These are phyloP conservation scores for Aspergillus coremiiformis DNA, from an alignment of 495 filamentous ascomycete species.

Conservation along the genomic window DNA sequence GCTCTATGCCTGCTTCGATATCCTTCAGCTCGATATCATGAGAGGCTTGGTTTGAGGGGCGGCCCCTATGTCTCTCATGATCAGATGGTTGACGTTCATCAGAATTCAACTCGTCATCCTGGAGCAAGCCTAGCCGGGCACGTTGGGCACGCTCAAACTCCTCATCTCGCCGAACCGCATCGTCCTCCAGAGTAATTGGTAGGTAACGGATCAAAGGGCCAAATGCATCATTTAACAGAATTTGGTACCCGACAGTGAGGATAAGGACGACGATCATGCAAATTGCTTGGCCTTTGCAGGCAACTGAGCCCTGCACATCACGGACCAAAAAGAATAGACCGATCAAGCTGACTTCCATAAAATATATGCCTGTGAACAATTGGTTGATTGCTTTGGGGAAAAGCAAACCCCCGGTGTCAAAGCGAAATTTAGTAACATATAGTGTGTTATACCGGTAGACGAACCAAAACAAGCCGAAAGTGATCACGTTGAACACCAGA, in stretches of 20 bases:
- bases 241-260: slow-evolving; percentile 74
- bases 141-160: slow-evolving; percentile 76
- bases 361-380: slow-evolving; percentile 87
- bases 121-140: slow-evolving; percentile 41
- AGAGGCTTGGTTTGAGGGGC: slow-evolving; percentile 29
- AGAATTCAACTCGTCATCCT: slow-evolving; percentile 36
- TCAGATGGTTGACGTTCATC: slow-evolving; percentile 42
- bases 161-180: slow-evolving; percentile 80
- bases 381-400: slow-evolving; percentile 95
- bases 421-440: slow-evolving; percentile 85
- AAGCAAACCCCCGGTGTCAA: slow-evolving; percentile 87
- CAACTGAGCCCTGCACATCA: slow-evolving; percentile 48
- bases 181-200: slow-evolving; percentile 92
- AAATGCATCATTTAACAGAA: slow-evolving; percentile 77
- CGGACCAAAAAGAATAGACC: slow-evolving; percentile 85
- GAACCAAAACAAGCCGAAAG: slow-evolving; percentile 90
- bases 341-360: slow-evolving; percentile 87
- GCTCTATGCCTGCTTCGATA: slow-evolving; percentile 32
- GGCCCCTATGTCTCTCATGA: slow-evolving; percentile 25
- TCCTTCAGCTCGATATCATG: slow-evolving; percentile 57
- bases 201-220: slow-evolving; percentile 80
- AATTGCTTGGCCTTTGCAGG: slow-evolving; percentile 76
- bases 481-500: slow-evolving; percentile 87
- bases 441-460: slow-evolving; percentile 95
- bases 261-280: slow-evolving; percentile 74